Evolutionary conservation across 768 basidiomycete genomes (phyloP).

Genomic region (Boletus patriciae): DNA sequence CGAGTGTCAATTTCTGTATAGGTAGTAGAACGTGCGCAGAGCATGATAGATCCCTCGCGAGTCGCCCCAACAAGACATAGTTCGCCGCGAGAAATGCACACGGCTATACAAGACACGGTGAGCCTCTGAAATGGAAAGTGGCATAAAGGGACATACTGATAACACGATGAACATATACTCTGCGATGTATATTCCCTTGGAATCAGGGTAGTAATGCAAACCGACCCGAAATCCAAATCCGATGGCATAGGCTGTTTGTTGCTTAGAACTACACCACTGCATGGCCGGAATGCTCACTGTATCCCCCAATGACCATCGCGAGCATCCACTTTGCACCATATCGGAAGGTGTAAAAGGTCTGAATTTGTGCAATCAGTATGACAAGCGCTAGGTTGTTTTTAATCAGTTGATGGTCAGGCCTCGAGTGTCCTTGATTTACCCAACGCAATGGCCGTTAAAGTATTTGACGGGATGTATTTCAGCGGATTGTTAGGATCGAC

Average conservation of each 20-base stretch:
- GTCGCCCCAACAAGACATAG: conserved; percentile 63
- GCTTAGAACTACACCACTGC: not conserved
- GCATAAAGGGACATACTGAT: conserved; percentile 35
- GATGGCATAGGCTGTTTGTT: conserved; percentile 48
- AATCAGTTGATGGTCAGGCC: not conserved
- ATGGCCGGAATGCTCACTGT: conserved; percentile 39
- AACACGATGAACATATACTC: conserved; percentile 63
- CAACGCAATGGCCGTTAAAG: conserved; percentile 50
- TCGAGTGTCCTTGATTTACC: conserved; percentile 30
- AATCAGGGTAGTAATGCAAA: conserved; percentile 53
- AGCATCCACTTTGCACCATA: conserved; percentile 60
- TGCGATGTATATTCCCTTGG: conserved; percentile 50
- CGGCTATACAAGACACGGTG: conserved; percentile 40
- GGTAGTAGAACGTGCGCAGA: conserved; percentile 50
- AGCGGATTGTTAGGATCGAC: conserved; percentile 52
- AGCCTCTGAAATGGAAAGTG: conserved; percentile 10
- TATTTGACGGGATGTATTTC: conserved; percentile 56
- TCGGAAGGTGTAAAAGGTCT: conserved; percentile 43
- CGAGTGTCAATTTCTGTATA: conserved; percentile 48
- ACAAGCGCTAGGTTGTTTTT: conserved; percentile 28
- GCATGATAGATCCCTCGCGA: conserved; percentile 51
- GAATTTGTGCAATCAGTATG: conserved; percentile 41
- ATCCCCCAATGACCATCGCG: conserved; percentile 59
- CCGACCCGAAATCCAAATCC: conserved; percentile 59
- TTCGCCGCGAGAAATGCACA: conserved; percentile 74